Evolutionary conservation across 306 rosid genomes (phyloP).

Genomic region (Crotalaria pallida): DNA sequence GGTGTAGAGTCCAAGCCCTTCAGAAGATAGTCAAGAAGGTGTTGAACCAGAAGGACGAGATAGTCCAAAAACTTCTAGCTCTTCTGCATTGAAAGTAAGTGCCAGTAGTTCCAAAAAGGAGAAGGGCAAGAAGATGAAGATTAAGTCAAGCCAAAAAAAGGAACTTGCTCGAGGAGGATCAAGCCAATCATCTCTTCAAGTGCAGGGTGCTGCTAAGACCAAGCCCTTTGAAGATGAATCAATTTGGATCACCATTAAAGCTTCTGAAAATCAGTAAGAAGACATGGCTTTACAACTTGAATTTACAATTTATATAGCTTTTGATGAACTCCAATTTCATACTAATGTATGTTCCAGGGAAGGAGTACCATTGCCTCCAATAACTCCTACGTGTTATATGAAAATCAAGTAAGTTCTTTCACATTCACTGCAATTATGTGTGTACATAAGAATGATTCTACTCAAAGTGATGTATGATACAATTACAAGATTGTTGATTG

Average conservation of each 20-base stretch:
- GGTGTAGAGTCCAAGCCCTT: slow-evolving; percentile 49
- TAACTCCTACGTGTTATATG: too few relatives aligned
- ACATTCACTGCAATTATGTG: not conserved
- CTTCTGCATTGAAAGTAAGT: not conserved
- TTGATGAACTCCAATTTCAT: slow-evolving; percentile 15
- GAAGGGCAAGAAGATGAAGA: too few relatives aligned
- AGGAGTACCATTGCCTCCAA: slow-evolving; percentile 61
- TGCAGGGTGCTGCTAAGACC: slow-evolving; percentile 35
- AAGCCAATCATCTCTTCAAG: slow-evolving; percentile 43
- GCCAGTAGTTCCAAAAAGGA: too few relatives aligned
- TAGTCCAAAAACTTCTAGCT: slow-evolving; percentile 66
- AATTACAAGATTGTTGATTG: not conserved
- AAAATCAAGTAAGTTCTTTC: slow-evolving; percentile 61
- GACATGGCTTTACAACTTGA: slow-evolving; percentile 16
- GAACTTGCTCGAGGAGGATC: slow-evolving; percentile 45
- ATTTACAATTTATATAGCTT: not conserved
- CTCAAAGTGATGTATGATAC: not conserved
- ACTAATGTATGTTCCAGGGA: slow-evolving; percentile 53
- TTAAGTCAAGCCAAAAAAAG: slow-evolving; percentile 34
- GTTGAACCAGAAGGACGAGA: slow-evolving; percentile 49
- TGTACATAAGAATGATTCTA: not conserved
- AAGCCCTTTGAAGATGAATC: slow-evolving; percentile 44
- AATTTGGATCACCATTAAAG: slow-evolving; percentile 69
- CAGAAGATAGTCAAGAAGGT: slow-evolving; percentile 42
- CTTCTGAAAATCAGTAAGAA: slow-evolving; percentile 75